These are phyloP conservation scores for Penicillium waksmanii DNA, from an alignment of 495 filamentous ascomycete genomes.

Conservation along the genomic window DNA sequence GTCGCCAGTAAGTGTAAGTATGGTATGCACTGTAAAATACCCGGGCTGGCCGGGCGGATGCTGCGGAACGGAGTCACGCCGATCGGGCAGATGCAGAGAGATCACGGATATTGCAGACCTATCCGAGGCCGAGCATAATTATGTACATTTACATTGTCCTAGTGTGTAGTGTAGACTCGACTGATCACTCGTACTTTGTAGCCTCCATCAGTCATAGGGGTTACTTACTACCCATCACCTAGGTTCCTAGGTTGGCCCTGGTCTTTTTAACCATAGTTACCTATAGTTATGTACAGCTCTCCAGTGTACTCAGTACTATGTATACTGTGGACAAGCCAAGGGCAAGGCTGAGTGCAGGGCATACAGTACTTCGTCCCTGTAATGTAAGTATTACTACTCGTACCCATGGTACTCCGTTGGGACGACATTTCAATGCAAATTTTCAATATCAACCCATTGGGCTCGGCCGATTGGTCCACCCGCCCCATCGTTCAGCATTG, in stretches of 20 bases:
- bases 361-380: neutral
- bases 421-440: constrained; percentile 13
- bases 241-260: too few species aligned
- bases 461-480: constrained; percentile 21
- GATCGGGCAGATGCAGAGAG: constrained; percentile 29
- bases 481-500: constrained; percentile 25
- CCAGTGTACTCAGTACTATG: too few species aligned
- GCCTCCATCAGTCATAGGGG: neutral
- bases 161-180: neutral
- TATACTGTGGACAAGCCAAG: too few species aligned
- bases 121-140: constrained; percentile 7
- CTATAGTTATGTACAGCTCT: too few species aligned
- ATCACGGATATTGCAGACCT: constrained; percentile 27
- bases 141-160: neutral
- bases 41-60: constrained; percentile 31
- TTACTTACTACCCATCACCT: neutral
- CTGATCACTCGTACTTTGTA: too few species aligned
- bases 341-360: neutral
- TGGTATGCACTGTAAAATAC: neutral
- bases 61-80: constrained; percentile 40
- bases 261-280: too few species aligned
- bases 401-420: constrained; percentile 8
- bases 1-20: too few species aligned
- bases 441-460: constrained; percentile 31
- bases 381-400: neutral